Base-by-base conservation (phyloP, 202 grass and related monocot genomes). In the Digitaria exilis region DNA sequence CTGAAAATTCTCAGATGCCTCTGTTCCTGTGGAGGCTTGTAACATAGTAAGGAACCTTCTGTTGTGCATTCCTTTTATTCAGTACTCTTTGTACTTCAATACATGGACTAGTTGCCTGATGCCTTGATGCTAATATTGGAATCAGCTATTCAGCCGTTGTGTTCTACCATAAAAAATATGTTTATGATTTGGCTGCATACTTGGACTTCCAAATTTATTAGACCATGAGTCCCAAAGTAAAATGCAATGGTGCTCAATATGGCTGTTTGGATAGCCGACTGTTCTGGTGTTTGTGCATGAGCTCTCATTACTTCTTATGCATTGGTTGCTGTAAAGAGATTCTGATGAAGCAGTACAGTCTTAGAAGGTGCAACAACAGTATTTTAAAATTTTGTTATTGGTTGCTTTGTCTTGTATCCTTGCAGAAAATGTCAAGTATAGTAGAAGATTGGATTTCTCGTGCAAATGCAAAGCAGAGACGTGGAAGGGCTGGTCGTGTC, bases 341-440 rank as follows among this genome's bases (percentile, higher is more conserved):
- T 50, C 25, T 61, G 15, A 31, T 52, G 50, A 69, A 75, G 74
- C 14, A 79, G 8, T 79, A 84, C 39, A 66, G 55, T 80, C 24
- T 21, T 73, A 77, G 58, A 67, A 24, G 17, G 11, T 74, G 29
- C 9, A 34, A 55, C 32, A 74, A 55, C 18, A 76, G 31, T 76
- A 62, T 79, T 64, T 46, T 18, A 75, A 85, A 79, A 35, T 71
- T 45, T 29, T 61, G 21, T 46, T 57, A 67, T 82, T 81, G 72
- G 59, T 24, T 85, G 69, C n/a, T 84, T 55, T 75, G 49, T 65
- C 73, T 28, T 86, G 24, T 71, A 70, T 88, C 82, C 84, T 80
- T 91, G 59, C 92, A 98, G 95, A 98, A 95, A 98, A 98, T 98
- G 95, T 98, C 95, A 62, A 98, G 95, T 89, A 98, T 98, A 82